phyloP scores from a whole-genome alignment of 495 filamentous ascomycete species.

The Talaromyces trachyspermus region DNA sequence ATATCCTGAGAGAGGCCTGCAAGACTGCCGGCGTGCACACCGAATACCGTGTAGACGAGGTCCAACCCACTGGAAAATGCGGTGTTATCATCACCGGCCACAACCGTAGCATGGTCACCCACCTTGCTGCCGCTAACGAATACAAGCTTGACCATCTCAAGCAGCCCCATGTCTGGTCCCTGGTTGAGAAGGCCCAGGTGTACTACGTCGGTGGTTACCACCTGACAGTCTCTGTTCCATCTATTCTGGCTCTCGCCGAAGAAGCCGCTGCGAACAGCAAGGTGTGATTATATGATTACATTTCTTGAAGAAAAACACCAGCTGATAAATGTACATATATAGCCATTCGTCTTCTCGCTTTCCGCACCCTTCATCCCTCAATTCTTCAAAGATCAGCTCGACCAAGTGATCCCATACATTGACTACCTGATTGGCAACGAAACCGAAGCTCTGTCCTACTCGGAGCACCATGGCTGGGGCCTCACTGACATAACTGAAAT shows the following conservation, averaged over 20 bases:
- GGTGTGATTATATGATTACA: conserved; percentile 30
- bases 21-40: conserved; percentile 78
- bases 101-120: conserved; percentile 88
- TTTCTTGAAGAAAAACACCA: background rate
- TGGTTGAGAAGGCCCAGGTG: conserved; percentile 77
- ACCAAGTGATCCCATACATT: conserved; percentile 77
- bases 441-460: conserved; percentile 81
- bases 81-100: conserved; percentile 95
- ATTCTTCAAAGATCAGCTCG: conserved; percentile 95
- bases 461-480: conserved; percentile 63
- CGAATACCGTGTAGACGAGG: conserved; percentile 85
- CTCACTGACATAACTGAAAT: conserved; percentile 80
- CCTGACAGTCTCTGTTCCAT: conserved; percentile 81
- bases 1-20: conserved; percentile 71
- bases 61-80: conserved; percentile 81
- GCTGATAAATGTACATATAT: background rate
- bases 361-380: conserved; percentile 92
- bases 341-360: conserved; percentile 79
- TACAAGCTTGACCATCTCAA: conserved; percentile 94
- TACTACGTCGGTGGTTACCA: conserved; percentile 95
- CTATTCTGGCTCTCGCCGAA: conserved; percentile 79
- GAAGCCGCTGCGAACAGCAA: conserved; percentile 86
- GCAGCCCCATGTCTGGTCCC: conserved; percentile 79
- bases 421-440: conserved; percentile 98
- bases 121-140: conserved; percentile 92